Conservation (phyloP, 2,329 filamentous ascomycete genomes). For the Pseudogymnoascus verrucosus region DNA sequence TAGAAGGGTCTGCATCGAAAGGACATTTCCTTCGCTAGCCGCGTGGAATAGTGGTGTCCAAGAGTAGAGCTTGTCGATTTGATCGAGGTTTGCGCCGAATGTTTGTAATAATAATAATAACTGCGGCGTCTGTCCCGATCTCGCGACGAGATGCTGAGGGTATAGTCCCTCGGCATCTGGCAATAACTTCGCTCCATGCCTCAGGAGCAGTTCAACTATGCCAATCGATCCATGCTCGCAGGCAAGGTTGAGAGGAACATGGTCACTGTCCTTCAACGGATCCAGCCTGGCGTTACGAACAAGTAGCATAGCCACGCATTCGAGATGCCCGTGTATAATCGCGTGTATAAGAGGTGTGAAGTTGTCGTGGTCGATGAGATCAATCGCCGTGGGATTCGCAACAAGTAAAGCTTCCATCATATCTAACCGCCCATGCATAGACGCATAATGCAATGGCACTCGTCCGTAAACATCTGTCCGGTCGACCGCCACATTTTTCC, state of each 20-base stretch:
- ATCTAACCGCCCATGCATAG: constrained; percentile 82
- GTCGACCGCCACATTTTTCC: constrained; percentile 65
- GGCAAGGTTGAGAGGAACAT: constrained; percentile 88
- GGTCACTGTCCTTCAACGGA: constrained; percentile 76
- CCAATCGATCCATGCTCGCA: constrained; percentile 85
- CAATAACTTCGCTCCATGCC: constrained; percentile 72
- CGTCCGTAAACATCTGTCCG: constrained; percentile 89
- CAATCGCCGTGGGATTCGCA: constrained; percentile 65
- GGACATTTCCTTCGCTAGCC: constrained; percentile 89
- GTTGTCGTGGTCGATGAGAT: constrained; percentile 90
- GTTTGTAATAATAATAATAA: constrained; percentile 73
- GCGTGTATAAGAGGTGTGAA: constrained; percentile 94
- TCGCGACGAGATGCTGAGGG: constrained; percentile 91
- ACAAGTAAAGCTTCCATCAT: constrained; percentile 70
- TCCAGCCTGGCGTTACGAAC: constrained; percentile 75
- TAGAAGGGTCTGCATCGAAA: constrained; percentile 74
- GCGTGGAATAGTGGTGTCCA: constrained; percentile 97
- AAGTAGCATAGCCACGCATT: constrained; percentile 73
- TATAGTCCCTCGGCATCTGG: constrained; percentile 93
- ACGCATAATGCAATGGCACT: constrained; percentile 90
- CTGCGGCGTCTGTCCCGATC: constrained; percentile 74
- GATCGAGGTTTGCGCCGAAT: constrained; percentile 83
- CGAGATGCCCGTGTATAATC: constrained; percentile 78
- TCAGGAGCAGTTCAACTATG: constrained; percentile 77
- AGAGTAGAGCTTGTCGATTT: constrained; percentile 90